Base-by-base conservation (phyloP, 768 basidiomycete genomes). In the Leucosporidium creatinivorum region DNA sequence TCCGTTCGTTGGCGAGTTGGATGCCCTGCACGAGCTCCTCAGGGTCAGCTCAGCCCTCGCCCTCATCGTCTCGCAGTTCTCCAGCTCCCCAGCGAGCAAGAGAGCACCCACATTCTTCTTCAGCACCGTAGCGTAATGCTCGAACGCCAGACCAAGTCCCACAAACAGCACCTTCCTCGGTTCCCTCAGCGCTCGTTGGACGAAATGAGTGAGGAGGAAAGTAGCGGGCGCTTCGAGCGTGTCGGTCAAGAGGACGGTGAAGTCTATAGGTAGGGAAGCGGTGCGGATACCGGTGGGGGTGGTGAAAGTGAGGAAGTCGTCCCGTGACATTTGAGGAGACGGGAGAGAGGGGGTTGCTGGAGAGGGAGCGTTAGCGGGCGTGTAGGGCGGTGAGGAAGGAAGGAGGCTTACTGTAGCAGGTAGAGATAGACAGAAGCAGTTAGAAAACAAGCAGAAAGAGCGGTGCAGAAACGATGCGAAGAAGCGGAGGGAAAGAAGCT, bases 211-310 rank as follows among this genome's bases (percentile, higher is more conserved):
- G 47, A 69, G 63, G 10, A 69, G 60, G 49, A 69, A 69, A 12
- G 68, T 69, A 9, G 63, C 68, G n/a, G 68, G 68, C 47, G 63
- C 23, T 50, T 69, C 63, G 36, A 69, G 59, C 44, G 63, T 60
- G 55, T 69, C 68, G 30, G 63, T 61, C 44, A 69, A 61, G 17
- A 69, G 54, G 23, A 65, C 26, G 10, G 13, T 26, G 28, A 69
- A 55, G 50, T 62, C 68, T 1, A 36, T 28, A 6, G 67, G 67
- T 2, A 63, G 44, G 23, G 31, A 30, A 23, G 62, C 39, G 7
- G 51, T 52, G 51, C 51, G 51, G n/a, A 23, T 7, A 9, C 51
- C 51, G 17, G 51, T n/a, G 12, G 51, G 51, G 15, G 51, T n/a
- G 51, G 26, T 23, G 51, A 52, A 52, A 21, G n/a, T 52, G 12